Base-by-base conservation (phyloP, 108 stramenopile species). In the Nitzschia sp. region DNA sequence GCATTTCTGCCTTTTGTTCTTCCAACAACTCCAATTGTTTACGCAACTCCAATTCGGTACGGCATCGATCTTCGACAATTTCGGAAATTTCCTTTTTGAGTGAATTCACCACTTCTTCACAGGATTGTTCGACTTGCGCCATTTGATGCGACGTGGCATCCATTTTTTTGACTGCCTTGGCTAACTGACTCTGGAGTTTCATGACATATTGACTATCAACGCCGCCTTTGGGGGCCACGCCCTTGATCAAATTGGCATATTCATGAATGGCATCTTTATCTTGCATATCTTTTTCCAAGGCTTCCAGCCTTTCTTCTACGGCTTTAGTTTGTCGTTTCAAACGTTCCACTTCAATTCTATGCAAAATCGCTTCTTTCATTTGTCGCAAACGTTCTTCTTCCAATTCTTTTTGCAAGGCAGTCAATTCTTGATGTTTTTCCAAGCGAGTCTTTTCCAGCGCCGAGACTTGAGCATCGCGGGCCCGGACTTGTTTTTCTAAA, bases 111-210 rank as follows among this genome's bases (percentile, higher is more conserved):
- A 75, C 78, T 61, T 80, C 73, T 24, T 76, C 61, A 42, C 74
- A 77, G 23, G 72, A 74, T 26, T 85, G 67, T 74, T 85, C 81
- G 17, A 82, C 54, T 58, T 82, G 75, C 25, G 73, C 75, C 81
- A 85, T 82, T 59, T 85, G 81, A 54, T 80, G 78, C 21, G 75
- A 49, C 24, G 81, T 82, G 32, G 79, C 72, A 29, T 82, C 85
- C 85, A 85, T 85, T 51, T 82, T 82, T 60, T 85, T 82, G 21
- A 82, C 75, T 18, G 85, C 85, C 76, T 85, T 85, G 67, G 81
- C 81, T 26, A 85, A 51, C 47, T 85, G 85, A 17, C 78, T 68
- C 58, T 85, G 81, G 24, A 85, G 38, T 42, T 82, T 85, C 79
- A 82, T 77, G 26, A 85, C 81, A 48, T 85, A 85, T 55, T 82